Base-by-base conservation (phyloP, 2,329 filamentous ascomycete genomes). In the Aspergillus fumigatus region DNA sequence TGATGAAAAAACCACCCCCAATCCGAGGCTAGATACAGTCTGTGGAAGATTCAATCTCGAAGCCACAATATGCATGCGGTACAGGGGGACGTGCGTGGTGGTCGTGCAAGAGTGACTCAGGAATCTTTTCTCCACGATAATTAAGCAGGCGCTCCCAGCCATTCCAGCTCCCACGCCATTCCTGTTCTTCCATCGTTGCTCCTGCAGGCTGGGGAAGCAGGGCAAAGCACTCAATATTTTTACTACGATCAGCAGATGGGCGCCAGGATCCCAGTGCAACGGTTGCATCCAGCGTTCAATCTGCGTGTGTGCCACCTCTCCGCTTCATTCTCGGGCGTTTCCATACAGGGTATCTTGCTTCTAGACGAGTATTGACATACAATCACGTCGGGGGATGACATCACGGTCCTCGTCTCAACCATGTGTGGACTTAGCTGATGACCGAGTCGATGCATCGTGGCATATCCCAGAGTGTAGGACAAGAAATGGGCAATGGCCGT, bases 51-150 rank as follows among this genome's bases (percentile, higher is more conserved):
- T 17, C 8, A 17, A 38, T 17, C 11, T 7, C 41, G 8, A 19
- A 45, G 41, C 43, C 43, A 47, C 57, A 52, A 52, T 45, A 64
- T 62, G 64, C 61, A 62, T 51, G 58, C 64, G 56, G 62, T 65
- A 64, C 64, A 64, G 62, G 64, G 62, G 54, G 55, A 1, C 48
- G 40, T 23, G 19, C 9, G 3, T 45, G 41, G 41, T 19, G n/a
- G 21, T 19, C 19, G n/a, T 19, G 41, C n/a, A 45, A 43, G 41
- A 45, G n/a, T 19, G 8, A 45, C 41, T 43, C 40, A 43, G n/a
- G n/a, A 9, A 1, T n/a, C 19, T 19, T 43, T 8, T n/a, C 19
- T 43, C 29, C 29, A 32, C 29, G 19, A n/a, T 23, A 23, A 9
- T 23, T 19, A 45, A 45, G 32, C 32, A 38, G n/a, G 32, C 32